Base-by-base conservation (phyloP, 1,139 yeast genomes). In the Kodamaea ohmeri region DNA sequence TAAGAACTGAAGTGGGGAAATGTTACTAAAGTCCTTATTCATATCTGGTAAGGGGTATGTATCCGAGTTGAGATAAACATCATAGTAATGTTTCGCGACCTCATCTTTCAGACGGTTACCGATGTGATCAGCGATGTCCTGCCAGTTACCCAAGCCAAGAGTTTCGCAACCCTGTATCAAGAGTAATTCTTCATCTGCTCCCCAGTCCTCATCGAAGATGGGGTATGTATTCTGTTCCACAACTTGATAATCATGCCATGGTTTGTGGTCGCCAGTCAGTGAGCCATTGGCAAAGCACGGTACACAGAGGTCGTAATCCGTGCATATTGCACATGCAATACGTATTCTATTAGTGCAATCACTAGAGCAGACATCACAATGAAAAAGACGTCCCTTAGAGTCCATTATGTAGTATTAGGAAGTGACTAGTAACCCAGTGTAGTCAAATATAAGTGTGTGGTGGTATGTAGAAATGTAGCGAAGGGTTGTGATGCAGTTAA, bases 151-250 rank as follows among this genome's bases (percentile, higher is more conserved):
- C 41, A 90, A 67, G 0, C 99, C 98, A 40, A 77, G 75, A 4
- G 87, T 83, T 59, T 90, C 96, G 37, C 95, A 83, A 6, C 97
- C 98, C 58, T 89, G 96, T 15, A 94, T 76, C 44, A 92, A 68
- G 35, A 88, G 67, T 44, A 90, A 58, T 59, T 92, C 99, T 60
- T 92, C 99, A 61, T 92, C 98, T 0, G 98, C 98, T 22, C 98
- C 98, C 99, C 99, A 92, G 36, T 84, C 92, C 40, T 76, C 77
- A 38, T 80, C 86, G 50, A 92, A 83, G 16, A 94, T 86, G 0
- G 99, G 98, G 55, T 88, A 92, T 4, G 96, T 86, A 55, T 90
- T 92, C 51, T 94, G 96, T 60, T 92, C 98, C 30, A 92, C 83
- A 18, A 92, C 86, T 54, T 81, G 76, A 60, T 92, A 92, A 57